Evolutionary conservation across 2,329 filamentous ascomycete genomes (phyloP).

Genomic region (Aureobasidium sp.): DNA sequence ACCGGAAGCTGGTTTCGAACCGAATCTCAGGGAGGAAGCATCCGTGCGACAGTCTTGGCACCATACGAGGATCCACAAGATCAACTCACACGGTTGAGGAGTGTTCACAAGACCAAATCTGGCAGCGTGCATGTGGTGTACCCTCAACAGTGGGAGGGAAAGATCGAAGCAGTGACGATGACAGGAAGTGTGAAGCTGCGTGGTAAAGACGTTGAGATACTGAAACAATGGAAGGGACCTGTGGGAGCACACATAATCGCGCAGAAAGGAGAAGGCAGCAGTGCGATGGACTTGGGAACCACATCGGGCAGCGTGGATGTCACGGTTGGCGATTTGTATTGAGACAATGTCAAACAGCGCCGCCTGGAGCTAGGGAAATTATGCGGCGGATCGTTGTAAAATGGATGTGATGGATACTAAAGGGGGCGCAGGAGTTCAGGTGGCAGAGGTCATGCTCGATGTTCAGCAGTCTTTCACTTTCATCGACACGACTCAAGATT

Average conservation of each 20-base stretch:
- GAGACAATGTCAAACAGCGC: too few relatives aligned
- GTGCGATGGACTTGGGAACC: conserved; percentile 30
- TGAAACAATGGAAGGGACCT: conserved; percentile 25
- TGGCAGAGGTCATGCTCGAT: too few relatives aligned
- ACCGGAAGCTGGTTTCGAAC: conserved; percentile 29
- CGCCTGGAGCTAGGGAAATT: too few relatives aligned
- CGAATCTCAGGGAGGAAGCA: conserved; percentile 31
- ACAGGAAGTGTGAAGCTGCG: conserved; percentile 34
- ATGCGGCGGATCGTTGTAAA: too few relatives aligned
- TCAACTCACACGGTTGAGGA: conserved; percentile 27
- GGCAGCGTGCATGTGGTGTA: conserved; percentile 33
- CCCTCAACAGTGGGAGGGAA: conserved; percentile 38
- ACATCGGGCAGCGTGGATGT: conserved; percentile 24
- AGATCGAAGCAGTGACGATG: conserved; percentile 31
- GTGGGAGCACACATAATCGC: conserved; percentile 31
- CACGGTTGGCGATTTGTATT: conserved; percentile 21
- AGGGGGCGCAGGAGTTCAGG: too few relatives aligned
- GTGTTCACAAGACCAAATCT: conserved; percentile 32
- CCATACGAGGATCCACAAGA: conserved; percentile 27
- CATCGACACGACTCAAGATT: too few relatives aligned
- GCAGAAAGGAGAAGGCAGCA: conserved; percentile 33
- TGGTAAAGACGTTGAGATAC: conserved; percentile 33
- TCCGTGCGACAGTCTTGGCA: conserved; percentile 28
- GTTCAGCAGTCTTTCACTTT: too few relatives aligned
- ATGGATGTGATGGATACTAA: too few relatives aligned